Percentiles rank a stretch among this genome's conserved stretches.
Conservation (phyloP, 1,284 basidiomycete species). For the Grifola frondosa region DNA sequence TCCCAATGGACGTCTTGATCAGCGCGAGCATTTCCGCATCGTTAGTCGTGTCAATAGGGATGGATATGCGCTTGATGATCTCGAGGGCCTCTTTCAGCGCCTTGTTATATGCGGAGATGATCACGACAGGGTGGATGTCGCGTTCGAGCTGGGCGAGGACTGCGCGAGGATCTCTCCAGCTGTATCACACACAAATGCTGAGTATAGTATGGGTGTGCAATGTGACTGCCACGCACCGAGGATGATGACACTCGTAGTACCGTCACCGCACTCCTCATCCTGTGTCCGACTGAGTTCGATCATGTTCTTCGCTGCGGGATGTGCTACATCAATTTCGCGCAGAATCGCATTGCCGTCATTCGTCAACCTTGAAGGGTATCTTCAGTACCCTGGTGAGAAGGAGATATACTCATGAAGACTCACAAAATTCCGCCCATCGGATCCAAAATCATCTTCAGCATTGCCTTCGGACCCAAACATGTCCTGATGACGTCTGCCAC, state of each 20-base stretch:
- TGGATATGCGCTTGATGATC: constrained; percentile 85
- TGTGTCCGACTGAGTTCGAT: constrained; percentile 97
- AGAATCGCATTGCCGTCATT: constrained; percentile 98
- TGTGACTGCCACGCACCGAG: constrained; percentile 59
- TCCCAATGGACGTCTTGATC: constrained; percentile 99
- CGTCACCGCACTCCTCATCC: constrained; percentile 98
- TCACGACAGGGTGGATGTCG: constrained; percentile 97
- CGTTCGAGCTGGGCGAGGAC: constrained; percentile 91
- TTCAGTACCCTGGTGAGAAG: background rate
- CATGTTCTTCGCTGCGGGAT: constrained; percentile 99
- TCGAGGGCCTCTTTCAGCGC: constrained; percentile 90
- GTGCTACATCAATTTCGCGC: constrained; percentile 96
- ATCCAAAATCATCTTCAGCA: constrained; percentile 99
- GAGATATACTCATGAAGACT: constrained; percentile 31
- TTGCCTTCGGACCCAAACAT: constrained; percentile 95
- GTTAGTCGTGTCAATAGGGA: constrained; percentile 86
- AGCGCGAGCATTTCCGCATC: constrained; percentile 94
- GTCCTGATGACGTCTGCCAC: constrained; percentile 99
- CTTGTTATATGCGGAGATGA: constrained; percentile 97
- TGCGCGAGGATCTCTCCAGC: constrained; percentile 99
- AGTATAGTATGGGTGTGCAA: background rate
- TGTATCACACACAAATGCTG: constrained; percentile 29
- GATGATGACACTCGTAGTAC: constrained; percentile 97
- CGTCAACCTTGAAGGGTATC: constrained; percentile 64
- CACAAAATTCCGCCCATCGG: constrained; percentile 97